Base-by-base conservation (phyloP, 805 yeast species). In the Ogataea trehaloabstinens region DNA sequence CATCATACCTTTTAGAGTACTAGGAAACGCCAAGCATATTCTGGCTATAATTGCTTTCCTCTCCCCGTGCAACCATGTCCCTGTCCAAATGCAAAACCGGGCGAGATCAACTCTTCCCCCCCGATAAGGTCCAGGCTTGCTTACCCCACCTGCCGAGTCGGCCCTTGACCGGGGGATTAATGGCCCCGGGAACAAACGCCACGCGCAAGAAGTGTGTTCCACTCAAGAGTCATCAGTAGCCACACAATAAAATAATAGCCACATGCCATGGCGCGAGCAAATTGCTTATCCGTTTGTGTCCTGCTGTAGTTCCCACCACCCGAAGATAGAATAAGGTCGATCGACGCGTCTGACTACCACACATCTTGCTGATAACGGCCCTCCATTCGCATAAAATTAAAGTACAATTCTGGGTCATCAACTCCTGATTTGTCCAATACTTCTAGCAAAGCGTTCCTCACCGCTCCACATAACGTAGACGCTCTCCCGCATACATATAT, bases 401-500 rank as follows among this genome's bases (percentile, higher is more conserved):
- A 71, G 43, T 78, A 72, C 66, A 85, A 83, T 41, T 90, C 68
- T 43, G 79, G 65, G 37, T 78, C 85, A 38, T 76, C 76, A 7
- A 93, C 96, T 6, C 79, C 51, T 19, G 83, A 64, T 6, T 70
- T 73, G 52, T 43, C 73, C 73, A 91, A 57, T 40, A 90, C 78
- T 41, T 74, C 70, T 8, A 71, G 73, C 37, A 93, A 66, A 0
- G 86, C 71, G 36, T 70, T 64, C 49, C 81, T 85, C 6, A 93
- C 97, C 51, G 86, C 95, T 60, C 87, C 82, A 3, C 96, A 95
- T 96, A 90, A 88, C 40, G 74, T 78, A 13, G 81, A 73, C 13
- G 96, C 96, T 63, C 88, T 95, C 53, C 98, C 98, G 71, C 98
- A 93, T 17, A 93, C 95, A 60, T 89, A 93, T 44, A 91, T 71